These are phyloP conservation scores for Cnidoscolus chayamansa DNA, from an alignment of 441 rosid species.

Conservation along the genomic window DNA sequence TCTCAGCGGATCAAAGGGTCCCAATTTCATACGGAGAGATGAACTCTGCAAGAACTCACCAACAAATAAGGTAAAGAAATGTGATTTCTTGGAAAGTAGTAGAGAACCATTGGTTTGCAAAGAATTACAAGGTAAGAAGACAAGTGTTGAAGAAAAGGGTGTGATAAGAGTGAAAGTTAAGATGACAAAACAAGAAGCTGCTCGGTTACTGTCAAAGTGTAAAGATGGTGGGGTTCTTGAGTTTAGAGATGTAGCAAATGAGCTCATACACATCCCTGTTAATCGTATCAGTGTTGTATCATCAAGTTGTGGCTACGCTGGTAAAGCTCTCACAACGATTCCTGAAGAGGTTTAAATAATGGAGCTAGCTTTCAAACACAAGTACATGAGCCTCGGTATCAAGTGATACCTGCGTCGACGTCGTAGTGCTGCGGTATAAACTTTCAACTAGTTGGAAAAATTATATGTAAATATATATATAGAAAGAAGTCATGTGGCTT, in stretches of 20 bases:
- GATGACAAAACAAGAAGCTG: constrained; percentile 46
- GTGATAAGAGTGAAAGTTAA: constrained; percentile 38
- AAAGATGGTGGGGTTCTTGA: constrained; percentile 40
- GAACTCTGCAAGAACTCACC: constrained; percentile 22
- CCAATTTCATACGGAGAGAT: constrained; percentile 22
- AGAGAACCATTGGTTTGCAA: background rate
- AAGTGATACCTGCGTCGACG: too few species aligned
- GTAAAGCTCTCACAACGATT: constrained; percentile 19
- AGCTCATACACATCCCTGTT: constrained; percentile 35
- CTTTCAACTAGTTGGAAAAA: too few species aligned
- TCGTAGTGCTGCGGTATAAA: too few species aligned
- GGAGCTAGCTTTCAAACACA: too few species aligned
- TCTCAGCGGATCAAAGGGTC: background rate
- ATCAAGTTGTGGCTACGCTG: background rate
- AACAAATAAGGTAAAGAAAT: constrained; percentile 11
- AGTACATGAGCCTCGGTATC: too few species aligned
- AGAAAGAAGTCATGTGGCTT: too few species aligned
- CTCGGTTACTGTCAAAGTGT: constrained; percentile 36
- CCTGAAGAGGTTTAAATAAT: constrained; percentile 29
- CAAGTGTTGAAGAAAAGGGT: background rate
- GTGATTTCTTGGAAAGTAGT: constrained; percentile 1
- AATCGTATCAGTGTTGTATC: constrained; percentile 28
- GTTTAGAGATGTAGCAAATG: constrained; percentile 35
- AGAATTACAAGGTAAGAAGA: background rate
- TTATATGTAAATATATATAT: too few species aligned